These are phyloP conservation scores for Aspergillus conjunctus DNA, from an alignment of 495 filamentous ascomycete genomes.

Conservation along the genomic window DNA sequence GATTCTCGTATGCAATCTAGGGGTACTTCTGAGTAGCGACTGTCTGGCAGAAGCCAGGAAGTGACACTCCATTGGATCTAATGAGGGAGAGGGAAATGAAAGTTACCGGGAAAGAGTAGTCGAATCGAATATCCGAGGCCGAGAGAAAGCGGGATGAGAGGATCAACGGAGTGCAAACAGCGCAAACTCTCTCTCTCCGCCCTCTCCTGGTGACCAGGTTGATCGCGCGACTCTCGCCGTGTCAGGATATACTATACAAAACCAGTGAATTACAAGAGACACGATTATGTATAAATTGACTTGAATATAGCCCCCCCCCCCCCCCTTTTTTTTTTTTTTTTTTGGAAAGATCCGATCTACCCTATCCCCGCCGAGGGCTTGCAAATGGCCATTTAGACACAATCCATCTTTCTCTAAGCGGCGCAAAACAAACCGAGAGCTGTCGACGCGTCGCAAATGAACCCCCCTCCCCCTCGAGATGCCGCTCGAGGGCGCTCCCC, in stretches of 20 bases:
- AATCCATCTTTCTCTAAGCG: conserved; percentile 60
- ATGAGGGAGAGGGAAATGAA: background rate
- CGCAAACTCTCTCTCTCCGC: conserved; percentile 33
- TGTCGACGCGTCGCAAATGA: conserved; percentile 34
- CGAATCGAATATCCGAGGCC: conserved; percentile 3
- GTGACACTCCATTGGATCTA: conserved; percentile 38
- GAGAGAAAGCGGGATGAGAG: background rate
- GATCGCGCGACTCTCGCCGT: background rate
- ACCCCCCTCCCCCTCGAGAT: conserved; percentile 32
- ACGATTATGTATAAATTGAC: background rate
- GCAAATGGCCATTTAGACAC: conserved; percentile 8
- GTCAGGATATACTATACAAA: background rate
- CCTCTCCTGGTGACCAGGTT: background rate
- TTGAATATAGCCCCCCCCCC: too few species aligned
- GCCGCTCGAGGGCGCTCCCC: conserved; percentile 28
- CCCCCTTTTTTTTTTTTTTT: background rate
- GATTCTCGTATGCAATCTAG: background rate
- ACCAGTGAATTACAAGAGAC: background rate
- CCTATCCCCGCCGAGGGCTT: background rate
- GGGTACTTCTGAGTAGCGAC: conserved; percentile 20
- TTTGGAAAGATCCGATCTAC: background rate
- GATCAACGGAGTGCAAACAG: conserved; percentile 38
- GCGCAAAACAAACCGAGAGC: conserved; percentile 58
- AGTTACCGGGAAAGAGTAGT: background rate
- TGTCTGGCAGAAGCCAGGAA: conserved; percentile 21